Base-by-base conservation (phyloP, 2,329 filamentous ascomycete species). In the Pseudodiploospora longispora region DNA sequence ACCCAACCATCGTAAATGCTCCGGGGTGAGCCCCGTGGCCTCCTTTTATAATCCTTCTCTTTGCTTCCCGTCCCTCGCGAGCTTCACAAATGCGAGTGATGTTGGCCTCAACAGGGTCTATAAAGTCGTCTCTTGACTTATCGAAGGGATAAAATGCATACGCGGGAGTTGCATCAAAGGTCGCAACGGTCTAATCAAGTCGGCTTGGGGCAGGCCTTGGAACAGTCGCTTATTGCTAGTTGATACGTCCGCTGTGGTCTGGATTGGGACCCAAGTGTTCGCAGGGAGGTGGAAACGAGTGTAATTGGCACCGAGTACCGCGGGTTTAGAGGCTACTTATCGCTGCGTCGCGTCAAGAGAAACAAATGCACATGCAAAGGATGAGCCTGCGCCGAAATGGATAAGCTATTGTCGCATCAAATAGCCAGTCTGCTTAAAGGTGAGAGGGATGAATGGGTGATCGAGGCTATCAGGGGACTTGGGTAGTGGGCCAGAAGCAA, bases 231-330 rank as follows among this genome's bases (percentile, higher is more conserved):
- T 34, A 34, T 9, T 9, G 12, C 12, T 34, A 2, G 8, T 9
- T 9, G 8, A 9, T 9, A 34, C 12, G 32, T 9, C 32, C 27
- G 30, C n/a, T n/a, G 29, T 33, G 9, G 29, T 9, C 27, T 41
- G 27, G 27, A 29, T 27, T 33, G 27, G 29, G 27, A 29, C 9
- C 34, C 30, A 30, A 19, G 30, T 10, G 6, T 27, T 2, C 30
- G 27, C 30, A 36, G 32, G 30, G 33, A 45, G 19, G 8, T 33
- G 40, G 40, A 60, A 74, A 72, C 72, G 73, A 77, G 61, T 59
- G 74, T 61, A 76, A 77, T 66, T 59, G 72, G 73, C 60, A 76
- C 70, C 49, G 57, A 76, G 67, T 71, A 71, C 72, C 71, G 45
- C 40, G 43, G 3, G 19, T 19, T 19, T 19, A 19, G 19, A 19